phyloP scores from a whole-genome alignment of 225 moss, liverwort and hornwort genomes.

The Sphagnum tenellum region DNA sequence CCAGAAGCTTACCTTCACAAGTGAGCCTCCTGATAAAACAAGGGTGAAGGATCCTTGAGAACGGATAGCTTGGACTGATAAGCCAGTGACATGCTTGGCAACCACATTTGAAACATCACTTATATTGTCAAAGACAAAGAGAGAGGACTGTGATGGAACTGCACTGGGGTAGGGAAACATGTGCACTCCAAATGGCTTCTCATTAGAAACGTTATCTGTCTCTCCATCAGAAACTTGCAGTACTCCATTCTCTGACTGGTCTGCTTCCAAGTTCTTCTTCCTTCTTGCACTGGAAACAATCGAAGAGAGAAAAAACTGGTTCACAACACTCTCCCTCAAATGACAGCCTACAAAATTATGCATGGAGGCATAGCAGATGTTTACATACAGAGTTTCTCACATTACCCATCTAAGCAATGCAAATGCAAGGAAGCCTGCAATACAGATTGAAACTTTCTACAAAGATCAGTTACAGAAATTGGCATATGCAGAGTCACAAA shows the following conservation, averaged over 20 bases:
- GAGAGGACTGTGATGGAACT: conserved; percentile 38
- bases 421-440: background rate
- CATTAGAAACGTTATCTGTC: background rate
- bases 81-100: conserved; percentile 52
- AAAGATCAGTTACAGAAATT: background rate
- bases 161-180: conserved; percentile 37
- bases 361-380: no score
- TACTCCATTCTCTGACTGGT: conserved; percentile 22
- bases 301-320: background rate
- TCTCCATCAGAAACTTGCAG: conserved; percentile 5
- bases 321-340: no score
- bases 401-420: background rate
- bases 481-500: background rate
- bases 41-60: conserved; percentile 52
- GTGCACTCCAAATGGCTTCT: conserved; percentile 22
- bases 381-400: no score
- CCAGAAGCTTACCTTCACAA: conserved; percentile 33
- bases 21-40: conserved; percentile 84
- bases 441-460: background rate
- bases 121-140: conserved; percentile 30
- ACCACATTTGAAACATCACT: conserved; percentile 33
- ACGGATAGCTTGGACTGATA: conserved; percentile 56
- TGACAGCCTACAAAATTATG: background rate
- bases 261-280: conserved; percentile 27
- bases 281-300: conserved; percentile 16